Conservation (phyloP, 2,329 filamentous ascomycete species). For the Penicillium sp. region DNA sequence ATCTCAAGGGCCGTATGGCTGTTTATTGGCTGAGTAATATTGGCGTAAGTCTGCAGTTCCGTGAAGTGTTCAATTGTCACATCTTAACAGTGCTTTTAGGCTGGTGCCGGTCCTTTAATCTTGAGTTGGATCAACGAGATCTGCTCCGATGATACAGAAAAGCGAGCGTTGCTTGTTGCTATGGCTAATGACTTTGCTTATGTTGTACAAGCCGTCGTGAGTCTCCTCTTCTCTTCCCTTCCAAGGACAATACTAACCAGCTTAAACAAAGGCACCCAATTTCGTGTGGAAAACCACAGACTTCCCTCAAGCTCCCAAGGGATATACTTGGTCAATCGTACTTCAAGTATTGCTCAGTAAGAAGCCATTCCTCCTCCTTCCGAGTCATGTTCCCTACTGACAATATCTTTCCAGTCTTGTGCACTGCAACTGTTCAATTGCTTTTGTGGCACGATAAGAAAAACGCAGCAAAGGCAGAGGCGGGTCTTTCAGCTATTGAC, state of each 20-base stretch:
- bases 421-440: slow-evolving; percentile 1
- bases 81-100: slow-evolving; percentile 9
- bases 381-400: neutral
- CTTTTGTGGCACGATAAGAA: slow-evolving; percentile 4
- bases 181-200: slow-evolving; percentile 35
- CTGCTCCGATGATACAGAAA: slow-evolving; percentile 32
- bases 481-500: neutral
- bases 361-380: neutral
- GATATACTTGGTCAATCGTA: slow-evolving; percentile 39
- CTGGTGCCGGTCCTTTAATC: slow-evolving; percentile 40
- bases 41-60: slow-evolving; percentile 26
- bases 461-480: neutral
- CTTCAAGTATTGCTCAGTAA: slow-evolving; percentile 37
- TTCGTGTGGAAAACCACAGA: slow-evolving; percentile 45
- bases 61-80: neutral
- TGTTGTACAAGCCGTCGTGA: slow-evolving; percentile 34
- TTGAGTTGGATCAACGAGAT: slow-evolving; percentile 40
- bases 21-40: slow-evolving; percentile 42
- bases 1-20: slow-evolving; percentile 36
- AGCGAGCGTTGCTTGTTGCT: slow-evolving; percentile 33
- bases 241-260: neutral
- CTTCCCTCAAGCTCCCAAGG: slow-evolving; percentile 39
- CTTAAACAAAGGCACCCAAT: slow-evolving; percentile 30
- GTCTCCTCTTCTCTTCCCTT: neutral
- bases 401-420: neutral